phyloP scores from a whole-genome alignment of 2,329 filamentous ascomycete species.

The Alternaria postmessia region DNA sequence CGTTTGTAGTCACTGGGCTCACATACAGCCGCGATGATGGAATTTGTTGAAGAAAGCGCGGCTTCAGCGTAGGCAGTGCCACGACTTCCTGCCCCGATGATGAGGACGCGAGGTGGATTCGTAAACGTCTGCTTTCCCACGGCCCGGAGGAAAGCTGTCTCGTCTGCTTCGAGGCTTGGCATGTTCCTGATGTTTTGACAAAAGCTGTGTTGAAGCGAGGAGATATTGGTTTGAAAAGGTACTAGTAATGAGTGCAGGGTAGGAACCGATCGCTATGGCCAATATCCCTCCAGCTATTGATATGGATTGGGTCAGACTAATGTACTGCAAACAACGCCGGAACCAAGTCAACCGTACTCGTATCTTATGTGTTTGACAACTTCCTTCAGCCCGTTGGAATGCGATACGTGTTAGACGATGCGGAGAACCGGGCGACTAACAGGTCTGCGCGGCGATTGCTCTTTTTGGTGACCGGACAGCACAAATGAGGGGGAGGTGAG shows the following conservation, averaged over 20 bases:
- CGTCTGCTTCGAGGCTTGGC: constrained; percentile 2
- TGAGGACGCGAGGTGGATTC: constrained; percentile 40
- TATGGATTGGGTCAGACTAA: not conserved
- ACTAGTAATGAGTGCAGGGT: accelerated
- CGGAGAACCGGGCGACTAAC: not conserved
- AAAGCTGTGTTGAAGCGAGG: no score
- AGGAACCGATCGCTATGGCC: not conserved
- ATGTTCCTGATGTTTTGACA: not conserved
- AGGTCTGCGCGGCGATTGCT: not conserved
- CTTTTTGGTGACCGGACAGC: not conserved
- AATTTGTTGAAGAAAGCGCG: constrained; percentile 48
- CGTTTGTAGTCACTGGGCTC: constrained; percentile 85
- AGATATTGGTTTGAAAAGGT: not conserved
- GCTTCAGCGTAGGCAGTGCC: constrained; percentile 49
- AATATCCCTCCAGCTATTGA: not conserved
- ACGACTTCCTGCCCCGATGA: constrained; percentile 52
- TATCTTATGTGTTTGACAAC: not conserved
- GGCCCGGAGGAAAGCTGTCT: constrained; percentile 25
- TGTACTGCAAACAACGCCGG: not conserved
- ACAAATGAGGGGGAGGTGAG: constrained; percentile 14
- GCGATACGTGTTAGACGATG: not conserved
- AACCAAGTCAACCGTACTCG: not conserved
- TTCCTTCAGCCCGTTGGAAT: not conserved
- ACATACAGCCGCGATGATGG: constrained; percentile 77
- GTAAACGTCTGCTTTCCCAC: constrained; percentile 30